phyloP scores from a whole-genome alignment of 257 asterid species.

The Solanum neorickii region DNA sequence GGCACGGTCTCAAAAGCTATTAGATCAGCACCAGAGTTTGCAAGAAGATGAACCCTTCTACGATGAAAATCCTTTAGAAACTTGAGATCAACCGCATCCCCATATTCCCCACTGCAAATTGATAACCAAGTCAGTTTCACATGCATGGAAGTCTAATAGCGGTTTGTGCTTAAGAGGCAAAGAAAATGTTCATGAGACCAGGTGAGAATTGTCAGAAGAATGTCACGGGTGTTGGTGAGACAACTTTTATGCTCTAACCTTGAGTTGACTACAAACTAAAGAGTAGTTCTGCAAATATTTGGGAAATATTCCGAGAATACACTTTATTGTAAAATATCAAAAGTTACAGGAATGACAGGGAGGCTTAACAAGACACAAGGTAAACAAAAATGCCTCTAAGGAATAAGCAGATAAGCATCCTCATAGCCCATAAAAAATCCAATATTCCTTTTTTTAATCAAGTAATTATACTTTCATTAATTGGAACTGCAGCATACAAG shows the following conservation, averaged over 20 bases:
- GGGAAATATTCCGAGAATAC: not conserved
- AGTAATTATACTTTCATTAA: not conserved
- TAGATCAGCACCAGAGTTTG: constrained; percentile 71
- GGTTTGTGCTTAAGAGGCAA: not conserved
- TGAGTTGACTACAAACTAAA: not conserved
- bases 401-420: not conserved
- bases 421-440: not conserved
- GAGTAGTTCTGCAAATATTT: not conserved
- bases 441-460: not conserved
- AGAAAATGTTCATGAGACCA: not conserved
- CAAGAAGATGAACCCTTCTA: constrained; percentile 74
- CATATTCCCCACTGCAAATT: constrained; percentile 65
- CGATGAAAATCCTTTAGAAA: constrained; percentile 75
- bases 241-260: not conserved
- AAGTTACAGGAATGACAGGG: not conserved
- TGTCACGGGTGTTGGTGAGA: not conserved
- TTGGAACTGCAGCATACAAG: not conserved
- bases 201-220: not conserved
- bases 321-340: not conserved
- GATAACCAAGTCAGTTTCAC: not conserved
- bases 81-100: constrained; percentile 56
- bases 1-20: constrained; percentile 91
- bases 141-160: not conserved
- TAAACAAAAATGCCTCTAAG: not conserved
- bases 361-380: not conserved